Evolutionary conservation across 345 rosid species (phyloP).

Genomic region (Brassica incana): DNA sequence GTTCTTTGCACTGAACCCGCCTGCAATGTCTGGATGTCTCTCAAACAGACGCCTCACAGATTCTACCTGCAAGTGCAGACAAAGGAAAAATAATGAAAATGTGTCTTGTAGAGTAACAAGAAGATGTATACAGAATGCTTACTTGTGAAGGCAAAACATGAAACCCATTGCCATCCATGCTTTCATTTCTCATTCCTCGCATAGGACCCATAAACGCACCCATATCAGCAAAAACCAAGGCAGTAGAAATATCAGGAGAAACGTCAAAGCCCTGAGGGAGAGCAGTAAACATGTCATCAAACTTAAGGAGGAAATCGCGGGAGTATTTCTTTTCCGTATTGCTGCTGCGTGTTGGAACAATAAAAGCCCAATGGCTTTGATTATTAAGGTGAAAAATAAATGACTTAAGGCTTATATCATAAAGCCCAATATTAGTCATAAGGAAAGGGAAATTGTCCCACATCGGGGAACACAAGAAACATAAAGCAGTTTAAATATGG

Average conservation of each 20-base stretch:
- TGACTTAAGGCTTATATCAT: no score
- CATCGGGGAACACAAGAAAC: no score
- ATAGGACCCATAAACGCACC: background rate
- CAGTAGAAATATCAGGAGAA: slow-evolving; percentile 51
- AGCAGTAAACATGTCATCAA: slow-evolving; percentile 60
- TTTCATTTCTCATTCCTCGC: background rate
- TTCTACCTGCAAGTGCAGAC: background rate
- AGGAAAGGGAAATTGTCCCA: no score
- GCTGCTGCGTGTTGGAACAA: background rate
- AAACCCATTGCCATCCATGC: background rate
- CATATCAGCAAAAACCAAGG: slow-evolving; percentile 41
- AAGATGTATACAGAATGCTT: background rate
- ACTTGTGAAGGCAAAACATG: background rate
- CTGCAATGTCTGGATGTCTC: slow-evolving; percentile 25
- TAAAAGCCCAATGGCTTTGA: no score
- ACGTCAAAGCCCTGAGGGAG: slow-evolving; percentile 68
- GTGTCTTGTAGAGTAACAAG: background rate
- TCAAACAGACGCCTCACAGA: slow-evolving; percentile 7
- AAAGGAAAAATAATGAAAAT: background rate
- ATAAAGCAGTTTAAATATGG: no score
- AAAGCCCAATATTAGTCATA: no score
- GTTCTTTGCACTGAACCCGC: background rate
- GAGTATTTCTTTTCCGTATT: slow-evolving; percentile 73
- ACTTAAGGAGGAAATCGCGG: slow-evolving; percentile 85
- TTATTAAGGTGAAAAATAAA: no score